Conservation (phyloP, 768 basidiomycete genomes). For the Lanmaoa rubissima region DNA sequence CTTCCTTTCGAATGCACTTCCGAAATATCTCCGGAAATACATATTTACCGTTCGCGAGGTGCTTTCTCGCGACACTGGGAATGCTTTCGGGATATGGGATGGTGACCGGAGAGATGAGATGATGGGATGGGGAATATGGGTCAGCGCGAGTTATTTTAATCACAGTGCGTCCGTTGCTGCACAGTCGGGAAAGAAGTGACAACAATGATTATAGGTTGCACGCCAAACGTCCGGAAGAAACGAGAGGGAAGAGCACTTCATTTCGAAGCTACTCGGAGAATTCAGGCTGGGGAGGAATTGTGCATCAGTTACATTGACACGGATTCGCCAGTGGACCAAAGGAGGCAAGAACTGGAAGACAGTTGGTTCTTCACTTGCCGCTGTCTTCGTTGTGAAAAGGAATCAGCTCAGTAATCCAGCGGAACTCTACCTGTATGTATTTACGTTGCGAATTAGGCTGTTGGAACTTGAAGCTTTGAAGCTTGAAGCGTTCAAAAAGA, state of each 20-base stretch:
- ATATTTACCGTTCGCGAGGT: conserved; percentile 50
- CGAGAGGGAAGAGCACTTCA: conserved; percentile 43
- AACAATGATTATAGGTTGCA: conserved; percentile 41
- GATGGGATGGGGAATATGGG: conserved; percentile 65
- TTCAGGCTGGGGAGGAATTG: conserved; percentile 52
- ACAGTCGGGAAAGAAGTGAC: background rate
- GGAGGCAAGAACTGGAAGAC: conserved; percentile 40
- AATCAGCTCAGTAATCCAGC: conserved; percentile 3
- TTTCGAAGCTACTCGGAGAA: conserved; percentile 44
- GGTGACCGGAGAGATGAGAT: conserved; percentile 48
- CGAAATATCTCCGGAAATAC: conserved; percentile 31
- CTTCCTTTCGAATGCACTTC: conserved; percentile 45
- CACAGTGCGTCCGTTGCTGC: conserved; percentile 44
- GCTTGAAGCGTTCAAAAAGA: too few species aligned
- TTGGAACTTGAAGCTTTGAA: background rate
- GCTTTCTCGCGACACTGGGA: conserved; percentile 59
- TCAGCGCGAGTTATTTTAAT: conserved; percentile 65
- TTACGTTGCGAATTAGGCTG: background rate
- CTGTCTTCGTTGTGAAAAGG: conserved; percentile 44
- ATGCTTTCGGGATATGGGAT: conserved; percentile 71
- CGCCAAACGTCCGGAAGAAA: conserved; percentile 49
- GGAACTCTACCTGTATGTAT: background rate
- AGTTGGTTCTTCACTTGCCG: conserved; percentile 59
- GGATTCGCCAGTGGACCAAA: conserved; percentile 30
- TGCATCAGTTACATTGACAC: conserved; percentile 56